Base-by-base conservation (phyloP, 1,284 basidiomycete genomes). In the Puccinia triticina region DNA sequence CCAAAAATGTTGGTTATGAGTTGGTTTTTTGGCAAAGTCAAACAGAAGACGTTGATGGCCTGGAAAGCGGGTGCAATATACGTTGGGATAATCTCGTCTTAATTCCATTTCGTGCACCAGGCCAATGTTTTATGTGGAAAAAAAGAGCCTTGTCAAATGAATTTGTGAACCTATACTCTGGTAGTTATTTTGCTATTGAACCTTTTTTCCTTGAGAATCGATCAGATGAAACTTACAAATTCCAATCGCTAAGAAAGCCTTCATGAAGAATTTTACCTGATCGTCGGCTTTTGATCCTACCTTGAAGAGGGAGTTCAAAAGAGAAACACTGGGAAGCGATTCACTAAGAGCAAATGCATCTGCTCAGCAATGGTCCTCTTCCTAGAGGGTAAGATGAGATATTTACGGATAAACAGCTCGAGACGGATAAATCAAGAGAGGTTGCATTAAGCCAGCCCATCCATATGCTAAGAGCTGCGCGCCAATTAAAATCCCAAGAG, bases 41-140 rank as follows among this genome's bases (percentile, higher is more conserved):
- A 40, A 53, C 79, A 82, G 23, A 64, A 82, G 18, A 82, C n/a
- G 46, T 71, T 82, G 21, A 82, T 75, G 2, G 79, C 79, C 34
- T 74, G 71, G 40, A 82, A 40, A 3, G 79, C 79, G 1, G 79
- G 79, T 7, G 59, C 26, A 40, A 82, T 50, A 34, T 82, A 82
- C 3, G 8, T 50, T 50, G 48, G 48, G 3, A 50, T 14, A 3
- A 82, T 74, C 46, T 82, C 79, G 43, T 82, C 79, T 82, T 29
- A 7, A 48, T 32, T 21, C n/a, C 2, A 50, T 40, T 26, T 66
- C 14, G 14, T 3, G 10, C 12, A 18, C 34, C 11, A 7, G 48
- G 11, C 48, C 8, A 10, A 50, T 50, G 10, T 37, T 66, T 12
- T 5, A 66, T 4, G 40, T 10, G 7, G 21, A 66, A 50, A 37